Base-by-base conservation (phyloP, 108 stramenopile genomes). In the Cylindrotheca fusiformis region DNA sequence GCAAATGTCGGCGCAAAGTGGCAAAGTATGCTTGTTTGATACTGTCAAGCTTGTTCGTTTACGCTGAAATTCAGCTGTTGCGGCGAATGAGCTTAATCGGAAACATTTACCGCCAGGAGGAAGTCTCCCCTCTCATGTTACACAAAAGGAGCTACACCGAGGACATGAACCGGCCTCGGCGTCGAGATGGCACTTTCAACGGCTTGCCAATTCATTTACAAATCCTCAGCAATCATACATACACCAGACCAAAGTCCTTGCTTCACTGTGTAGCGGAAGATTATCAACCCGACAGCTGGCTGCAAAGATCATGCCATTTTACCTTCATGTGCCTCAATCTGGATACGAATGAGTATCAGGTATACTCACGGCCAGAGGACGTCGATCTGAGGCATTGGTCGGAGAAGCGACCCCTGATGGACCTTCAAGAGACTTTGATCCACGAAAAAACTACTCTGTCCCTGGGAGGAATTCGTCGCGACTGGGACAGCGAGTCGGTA, bases 401-500 rank as follows among this genome's bases (percentile, higher is more conserved):
- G 3, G 45, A 58, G 22, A 55, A 46, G 25, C 25, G n/a, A 8
- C 46, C 44, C 29, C 55, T 55, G 14, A 29, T 56, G 27, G 53
- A 58, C 49, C 6, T 60, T 32, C n/a, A 63, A 31, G 12, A 44
- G 5, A 25, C 24, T 46, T 19, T 60, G 47, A 41, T 54, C 49
- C 28, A 44, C 45, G 48, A 53, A 52, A 20, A 19, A 14, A 14
- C 36, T 12, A 54, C 41, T 14, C 57, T 85, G 0, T 60, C 74
- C n/a, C 19, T 86, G 14, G 85, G 81, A 57, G 79, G 76, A 2
- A 83, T 80, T 63, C 77, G 76, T 72, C 64, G 55, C n/a, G 68
- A 74, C 56, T 76, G 78, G 78, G 68, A 23, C 28, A 27, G 31
- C 4, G 41, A 52, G 28, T 19, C 33, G 18, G 67, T 63, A 20